Evolutionary conservation across 2,329 filamentous ascomycete species (phyloP), one percentile per base, ranked within the genome.

Genomic region (Colletotrichum tanaceti): DNA sequence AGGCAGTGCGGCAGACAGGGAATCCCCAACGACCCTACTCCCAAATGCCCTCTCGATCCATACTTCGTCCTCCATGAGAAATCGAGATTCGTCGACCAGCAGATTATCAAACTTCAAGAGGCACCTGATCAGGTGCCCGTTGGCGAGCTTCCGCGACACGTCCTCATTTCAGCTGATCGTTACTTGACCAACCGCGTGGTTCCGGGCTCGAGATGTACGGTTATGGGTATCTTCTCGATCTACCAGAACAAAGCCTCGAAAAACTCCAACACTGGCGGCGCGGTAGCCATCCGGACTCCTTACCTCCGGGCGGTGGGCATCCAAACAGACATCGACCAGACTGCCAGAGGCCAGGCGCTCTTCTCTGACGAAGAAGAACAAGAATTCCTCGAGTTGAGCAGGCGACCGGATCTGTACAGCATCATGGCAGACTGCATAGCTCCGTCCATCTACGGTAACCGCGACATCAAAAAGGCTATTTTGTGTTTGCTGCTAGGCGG

Each of bases 141-240:
- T 1, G 96, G 96, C 82, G 96, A 99, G 80, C 83, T 99, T 58
- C 96, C 96, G 3, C 88, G 96, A 49, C 96, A 99, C 75, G 97
- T 99, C 53, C 87, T 98, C 70, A 93, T 99, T 70, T 97, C 94
- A 0, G 96, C 96, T n/a, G 96, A 99, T 77, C 89, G 96, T 61
- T 98, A 98, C 77, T 84, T 99, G 54, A 96, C 95, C 13, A 99
- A 99, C 77, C 89, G 94, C 59, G 96, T 99, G 3, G 94, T 99
- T 4, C 96, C 96, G 6, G 96, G 96, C 38, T 97, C 95, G 58
- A 88, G 95, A 77, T 99, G 96, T 79, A 97, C 94, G 3, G 87
- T 99, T 20, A 98, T 96, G 88, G 96, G 96, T 22, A 93, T 99
- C 41, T 99, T 98, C 83, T 98, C 95, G 38, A 98, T 98, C 76